Evolutionary conservation across 257 asterid genomes (phyloP), one percentile per base, ranked within the genome.

Genomic region (Ophiorrhiza pumila): DNA sequence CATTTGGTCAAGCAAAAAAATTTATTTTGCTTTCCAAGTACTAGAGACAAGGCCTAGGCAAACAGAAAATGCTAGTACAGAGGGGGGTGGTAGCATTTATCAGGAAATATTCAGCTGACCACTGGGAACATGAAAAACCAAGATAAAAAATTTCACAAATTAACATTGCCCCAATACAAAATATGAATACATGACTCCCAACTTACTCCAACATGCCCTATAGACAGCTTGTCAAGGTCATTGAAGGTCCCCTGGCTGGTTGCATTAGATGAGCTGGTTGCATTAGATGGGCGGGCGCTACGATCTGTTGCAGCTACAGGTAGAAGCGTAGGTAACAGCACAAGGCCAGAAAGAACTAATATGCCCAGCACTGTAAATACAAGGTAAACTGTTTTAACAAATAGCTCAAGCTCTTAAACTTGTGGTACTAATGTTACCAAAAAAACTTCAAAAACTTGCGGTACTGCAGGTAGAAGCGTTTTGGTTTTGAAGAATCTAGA

Each of bases 141-240:
- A 3, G 2, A 1, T 46, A 29, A n/a, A 31, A 61, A 55, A 41
- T 22, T 68, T 52, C 18, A 61, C 15, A 35, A 15, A 49, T 52
- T 73, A n/a, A 13, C 15, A 46, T 18, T 34, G 12, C 63, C 53
- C 42, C 35, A 27, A 55, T 20, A 50, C 25, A 15, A 72, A 17
- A 17, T 12, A 29, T 17, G 5, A 7, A 69, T 39, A 23, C 6
- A 29, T 4, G 62, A 31, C 56, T n/a, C 45, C 57, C 37, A 2
- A 82, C 88, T 83, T 66, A 94, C 98, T 42, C 77, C 82, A 65
- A 94, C 59, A 65, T 88, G 90, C 42, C 88, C 96, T 89, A 94
- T 87, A 37, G 98, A 85, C 52, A 91, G 83, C 80, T 50, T 91
- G 84, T 94, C 98, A 23, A 94, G 91, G 52, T 91, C 89, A 69